phyloP scores from a whole-genome alignment of 2,329 filamentous ascomycete species.

The Metarhizium guizhouense region DNA sequence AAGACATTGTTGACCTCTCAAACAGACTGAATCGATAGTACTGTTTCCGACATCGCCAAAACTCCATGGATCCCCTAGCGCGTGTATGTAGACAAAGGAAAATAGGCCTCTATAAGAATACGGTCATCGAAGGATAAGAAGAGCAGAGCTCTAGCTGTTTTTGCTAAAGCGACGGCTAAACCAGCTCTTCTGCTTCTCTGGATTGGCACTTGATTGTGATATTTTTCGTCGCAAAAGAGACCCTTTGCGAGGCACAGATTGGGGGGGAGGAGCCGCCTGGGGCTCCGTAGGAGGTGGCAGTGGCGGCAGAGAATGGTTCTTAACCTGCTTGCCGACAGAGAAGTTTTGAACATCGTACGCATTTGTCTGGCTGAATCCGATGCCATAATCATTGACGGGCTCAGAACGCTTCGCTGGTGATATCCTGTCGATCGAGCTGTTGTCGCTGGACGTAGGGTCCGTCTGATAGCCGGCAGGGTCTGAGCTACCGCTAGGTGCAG shows the following conservation, averaged over 20 bases:
- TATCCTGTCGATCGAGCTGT: slow-evolving; percentile 77
- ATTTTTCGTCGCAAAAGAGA: slow-evolving; percentile 7
- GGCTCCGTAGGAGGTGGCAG: slow-evolving; percentile 11
- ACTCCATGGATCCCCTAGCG: not conserved
- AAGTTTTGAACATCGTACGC: slow-evolving; percentile 34
- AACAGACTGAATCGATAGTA: not conserved
- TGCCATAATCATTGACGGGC: slow-evolving; percentile 56
- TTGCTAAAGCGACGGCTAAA: slow-evolving; percentile 76
- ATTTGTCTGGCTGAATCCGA: slow-evolving; percentile 39
- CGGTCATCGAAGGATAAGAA: not conserved
- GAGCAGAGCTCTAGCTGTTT: slow-evolving; percentile 12
- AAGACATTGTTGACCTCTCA: not conserved
- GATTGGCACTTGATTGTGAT: slow-evolving; percentile 5
- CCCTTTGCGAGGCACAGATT: slow-evolving; percentile 20
- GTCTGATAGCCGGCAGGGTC: slow-evolving; percentile 75
- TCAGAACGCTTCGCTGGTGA: slow-evolving; percentile 46
- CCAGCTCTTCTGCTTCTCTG: slow-evolving; percentile 84
- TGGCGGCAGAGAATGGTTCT: slow-evolving; percentile 16
- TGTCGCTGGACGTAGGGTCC: slow-evolving; percentile 80
- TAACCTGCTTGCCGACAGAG: slow-evolving; percentile 18
- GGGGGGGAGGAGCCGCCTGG: slow-evolving; percentile 10
- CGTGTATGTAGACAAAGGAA: not conserved
- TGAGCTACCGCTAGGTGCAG: slow-evolving; percentile 62
- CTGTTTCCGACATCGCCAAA: not conserved
- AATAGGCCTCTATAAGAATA: not conserved